A percentile compares a stretch with the other conserved stretches of the same genome.
Conservation (phyloP, 1,139 yeast genomes). For the Zygoascus hellenicus region DNA sequence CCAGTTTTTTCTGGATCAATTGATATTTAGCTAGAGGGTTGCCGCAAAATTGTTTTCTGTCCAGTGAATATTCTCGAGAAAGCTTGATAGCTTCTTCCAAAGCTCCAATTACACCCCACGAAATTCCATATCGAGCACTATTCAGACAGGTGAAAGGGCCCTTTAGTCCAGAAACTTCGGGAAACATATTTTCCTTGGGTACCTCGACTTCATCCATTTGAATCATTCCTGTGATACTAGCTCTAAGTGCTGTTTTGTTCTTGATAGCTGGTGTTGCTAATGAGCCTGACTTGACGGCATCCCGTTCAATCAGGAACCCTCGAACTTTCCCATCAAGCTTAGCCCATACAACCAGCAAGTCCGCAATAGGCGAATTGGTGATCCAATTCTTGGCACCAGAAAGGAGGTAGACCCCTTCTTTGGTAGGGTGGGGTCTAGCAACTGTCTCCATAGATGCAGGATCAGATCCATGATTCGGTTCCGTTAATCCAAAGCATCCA, state of each 20-base stretch:
- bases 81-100: conserved; percentile 38
- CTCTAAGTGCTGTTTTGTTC: conserved; percentile 39
- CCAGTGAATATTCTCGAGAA: conserved; percentile 38
- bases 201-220: conserved; percentile 42
- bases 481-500: conserved; percentile 43
- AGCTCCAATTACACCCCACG: conserved; percentile 44
- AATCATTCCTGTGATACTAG: conserved; percentile 42
- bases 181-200: conserved; percentile 40
- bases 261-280: conserved; percentile 39
- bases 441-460: conserved; percentile 43
- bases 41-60: conserved; percentile 37
- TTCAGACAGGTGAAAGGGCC: conserved; percentile 43
- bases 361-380: conserved; percentile 44
- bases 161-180: conserved; percentile 38
- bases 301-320: conserved; percentile 40
- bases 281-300: conserved; percentile 30
- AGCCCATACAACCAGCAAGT: conserved; percentile 40
- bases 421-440: conserved; percentile 40
- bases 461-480: conserved; percentile 44
- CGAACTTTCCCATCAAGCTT: conserved; percentile 41
- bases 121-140: conserved; percentile 41
- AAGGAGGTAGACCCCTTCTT: conserved; percentile 38
- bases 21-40: conserved; percentile 40
- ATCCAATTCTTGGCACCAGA: conserved; percentile 43
- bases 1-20: conserved; percentile 40